These are phyloP conservation scores for Blumeria hordei DNA, from an alignment of 2,329 filamentous ascomycete genomes.

Conservation along the genomic window DNA sequence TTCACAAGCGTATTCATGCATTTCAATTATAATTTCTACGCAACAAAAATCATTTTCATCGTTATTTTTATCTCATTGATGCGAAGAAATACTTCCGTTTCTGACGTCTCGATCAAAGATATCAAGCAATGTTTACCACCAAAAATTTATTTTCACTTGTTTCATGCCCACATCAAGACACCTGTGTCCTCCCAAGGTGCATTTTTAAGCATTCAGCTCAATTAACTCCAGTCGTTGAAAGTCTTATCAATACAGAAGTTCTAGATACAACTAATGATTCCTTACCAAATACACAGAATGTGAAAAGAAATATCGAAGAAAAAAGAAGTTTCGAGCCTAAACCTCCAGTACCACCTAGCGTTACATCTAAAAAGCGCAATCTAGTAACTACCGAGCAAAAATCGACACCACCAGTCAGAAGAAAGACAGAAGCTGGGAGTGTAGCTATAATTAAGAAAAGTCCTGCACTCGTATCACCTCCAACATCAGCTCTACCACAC, in stretches of 20 bases:
- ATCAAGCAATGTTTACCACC: slow-evolving; percentile 12
- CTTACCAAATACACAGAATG: background rate
- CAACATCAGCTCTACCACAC: background rate
- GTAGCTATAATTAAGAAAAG: background rate
- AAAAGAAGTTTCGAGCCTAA: background rate
- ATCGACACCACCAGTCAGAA: background rate
- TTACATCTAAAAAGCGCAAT: background rate
- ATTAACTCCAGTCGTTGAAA: background rate
- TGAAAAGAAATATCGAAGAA: background rate
- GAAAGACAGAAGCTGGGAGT: background rate
- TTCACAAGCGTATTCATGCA: too few relatives aligned
- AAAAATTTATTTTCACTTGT: slow-evolving; percentile 14
- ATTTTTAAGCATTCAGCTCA: slow-evolving; percentile 12
- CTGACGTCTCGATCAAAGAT: background rate
- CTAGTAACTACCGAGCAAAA: background rate
- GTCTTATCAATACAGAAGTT: background rate
- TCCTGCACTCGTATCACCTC: background rate
- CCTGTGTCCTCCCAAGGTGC: slow-evolving; percentile 14
- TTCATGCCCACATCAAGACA: slow-evolving; percentile 12
- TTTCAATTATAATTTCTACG: too few relatives aligned
- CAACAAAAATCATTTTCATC: too few relatives aligned
- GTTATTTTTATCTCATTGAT: too few relatives aligned
- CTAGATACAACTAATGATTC: background rate
- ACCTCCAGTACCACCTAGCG: background rate
- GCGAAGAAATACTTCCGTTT: background rate